Evolutionary conservation across 192 early-diverging fungal genomes (phyloP).

Genomic region (Obelidium mucronatum): DNA sequence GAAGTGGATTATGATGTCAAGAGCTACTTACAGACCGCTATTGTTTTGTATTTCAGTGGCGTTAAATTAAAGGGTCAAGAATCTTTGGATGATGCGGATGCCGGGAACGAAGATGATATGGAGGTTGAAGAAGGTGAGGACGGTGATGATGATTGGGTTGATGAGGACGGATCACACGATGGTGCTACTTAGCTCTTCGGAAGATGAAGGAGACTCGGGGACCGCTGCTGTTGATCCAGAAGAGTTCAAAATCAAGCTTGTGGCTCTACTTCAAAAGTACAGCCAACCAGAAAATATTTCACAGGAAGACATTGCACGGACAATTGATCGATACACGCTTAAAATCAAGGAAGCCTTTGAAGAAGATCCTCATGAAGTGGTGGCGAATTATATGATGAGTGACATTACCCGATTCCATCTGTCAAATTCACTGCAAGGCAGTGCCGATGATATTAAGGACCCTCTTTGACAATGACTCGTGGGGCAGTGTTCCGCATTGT

Average conservation of each 20-base stretch:
- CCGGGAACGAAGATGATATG: conserved; percentile 40
- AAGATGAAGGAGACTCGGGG: conserved; percentile 44
- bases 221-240: conserved; percentile 68
- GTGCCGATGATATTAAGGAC: background rate
- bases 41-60: conserved; percentile 72
- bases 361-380: conserved; percentile 71
- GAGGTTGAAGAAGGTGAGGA: conserved; percentile 40
- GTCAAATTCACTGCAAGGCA: background rate
- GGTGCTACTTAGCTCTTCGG: conserved; percentile 31
- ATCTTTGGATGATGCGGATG: conserved; percentile 15
- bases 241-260: conserved; percentile 50
- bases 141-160: conserved; percentile 41
- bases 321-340: conserved; percentile 46
- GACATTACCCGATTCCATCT: conserved; percentile 53
- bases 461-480: conserved; percentile 49
- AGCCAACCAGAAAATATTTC: conserved; percentile 11
- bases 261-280: conserved; percentile 41
- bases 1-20: conserved; percentile 66
- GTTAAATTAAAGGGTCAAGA: conserved; percentile 47
- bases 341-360: conserved; percentile 67
- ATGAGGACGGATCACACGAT: conserved; percentile 36
- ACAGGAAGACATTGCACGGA: conserved; percentile 28
- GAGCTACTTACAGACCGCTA: conserved; percentile 56
- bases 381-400: conserved; percentile 58
- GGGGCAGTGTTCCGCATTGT: conserved; percentile 62